A percentile compares a stretch with the other conserved stretches of the same genome.
Evolutionary conservation across 495 filamentous ascomycete species (phyloP).

Genomic region (Hyaloscypha finlandica): DNA sequence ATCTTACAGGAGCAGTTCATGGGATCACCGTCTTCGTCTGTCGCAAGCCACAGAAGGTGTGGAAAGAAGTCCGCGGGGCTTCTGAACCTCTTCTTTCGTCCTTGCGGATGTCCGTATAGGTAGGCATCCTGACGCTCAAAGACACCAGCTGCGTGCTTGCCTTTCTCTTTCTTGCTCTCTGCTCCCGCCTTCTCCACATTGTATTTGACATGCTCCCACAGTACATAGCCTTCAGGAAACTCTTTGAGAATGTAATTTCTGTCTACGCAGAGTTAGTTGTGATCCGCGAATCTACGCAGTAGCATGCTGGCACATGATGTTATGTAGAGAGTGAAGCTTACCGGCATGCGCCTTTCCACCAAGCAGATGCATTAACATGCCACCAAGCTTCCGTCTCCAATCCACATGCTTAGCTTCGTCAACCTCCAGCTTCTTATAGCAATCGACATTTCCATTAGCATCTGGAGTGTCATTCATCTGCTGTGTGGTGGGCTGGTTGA

Average conservation of each 20-base stretch:
- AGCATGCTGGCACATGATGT: too few relatives aligned
- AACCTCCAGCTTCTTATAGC: slow-evolving; percentile 42
- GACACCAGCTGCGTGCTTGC: slow-evolving; percentile 27
- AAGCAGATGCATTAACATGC: slow-evolving; percentile 49
- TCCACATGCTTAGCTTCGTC: slow-evolving; percentile 50
- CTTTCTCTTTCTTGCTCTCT: slow-evolving; percentile 23
- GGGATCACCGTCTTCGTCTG: slow-evolving; percentile 52
- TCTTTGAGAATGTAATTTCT: slow-evolving; percentile 50
- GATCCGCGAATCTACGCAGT: neutral
- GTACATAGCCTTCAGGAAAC: slow-evolving; percentile 57
- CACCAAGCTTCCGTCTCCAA: slow-evolving; percentile 57
- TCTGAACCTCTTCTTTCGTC: slow-evolving; percentile 58
- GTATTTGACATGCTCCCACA: slow-evolving; percentile 58
- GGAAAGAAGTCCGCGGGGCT: slow-evolving; percentile 62
- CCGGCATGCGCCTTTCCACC: slow-evolving; percentile 38
- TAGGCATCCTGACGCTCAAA: slow-evolving; percentile 58
- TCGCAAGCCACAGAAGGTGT: slow-evolving; percentile 60
- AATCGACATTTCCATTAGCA: slow-evolving; percentile 48
- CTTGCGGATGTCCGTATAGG: slow-evolving; percentile 62
- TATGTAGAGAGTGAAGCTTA: slow-evolving; percentile 20
- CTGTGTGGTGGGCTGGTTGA: slow-evolving; percentile 45
- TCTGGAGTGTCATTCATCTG: slow-evolving; percentile 49
- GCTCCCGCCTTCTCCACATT: slow-evolving; percentile 21
- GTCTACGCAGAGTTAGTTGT: slow-evolving; percentile 36
- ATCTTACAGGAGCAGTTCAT: slow-evolving; percentile 57